Percentiles rank a stretch among this genome's conserved stretches.
Conservation (phyloP, 768 basidiomycete species). For the Boletus subparvulus region DNA sequence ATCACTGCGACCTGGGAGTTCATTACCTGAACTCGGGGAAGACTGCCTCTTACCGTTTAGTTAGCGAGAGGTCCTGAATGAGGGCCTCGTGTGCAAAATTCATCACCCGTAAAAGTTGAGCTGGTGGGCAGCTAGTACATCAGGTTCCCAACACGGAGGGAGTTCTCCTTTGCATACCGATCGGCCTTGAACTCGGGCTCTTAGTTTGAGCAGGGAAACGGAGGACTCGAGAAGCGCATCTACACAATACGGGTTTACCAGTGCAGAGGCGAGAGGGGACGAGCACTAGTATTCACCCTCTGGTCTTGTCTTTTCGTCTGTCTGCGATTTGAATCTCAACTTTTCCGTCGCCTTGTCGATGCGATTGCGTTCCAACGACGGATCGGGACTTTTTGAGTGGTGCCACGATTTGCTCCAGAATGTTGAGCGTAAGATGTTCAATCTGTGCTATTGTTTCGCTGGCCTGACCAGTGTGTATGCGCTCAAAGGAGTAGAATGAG, state of each 20-base stretch:
- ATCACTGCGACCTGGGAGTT: slow-evolving; percentile 51
- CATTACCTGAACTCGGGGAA: slow-evolving; percentile 7
- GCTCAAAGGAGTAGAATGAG: neutral
- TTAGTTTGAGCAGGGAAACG: slow-evolving; percentile 39
- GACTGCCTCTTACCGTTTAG: slow-evolving; percentile 55
- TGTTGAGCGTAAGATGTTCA: slow-evolving; percentile 30
- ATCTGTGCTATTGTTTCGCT: slow-evolving; percentile 30
- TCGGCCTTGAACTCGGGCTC: slow-evolving; percentile 38
- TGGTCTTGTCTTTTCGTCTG: slow-evolving; percentile 32
- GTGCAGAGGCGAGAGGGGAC: slow-evolving; percentile 2
- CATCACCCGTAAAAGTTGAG: slow-evolving; percentile 65
- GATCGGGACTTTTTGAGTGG: slow-evolving; percentile 10
- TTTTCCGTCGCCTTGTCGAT: slow-evolving; percentile 16
- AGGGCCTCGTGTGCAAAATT: slow-evolving; percentile 72
- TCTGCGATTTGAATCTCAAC: slow-evolving; percentile 38
- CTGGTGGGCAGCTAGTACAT: slow-evolving; percentile 36
- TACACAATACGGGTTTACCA: neutral
- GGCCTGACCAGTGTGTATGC: slow-evolving; percentile 2
- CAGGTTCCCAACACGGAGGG: neutral
- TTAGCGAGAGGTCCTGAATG: slow-evolving; percentile 49
- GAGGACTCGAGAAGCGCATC: slow-evolving; percentile 25
- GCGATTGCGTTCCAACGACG: neutral
- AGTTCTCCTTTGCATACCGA: slow-evolving; percentile 35
- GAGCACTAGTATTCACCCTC: slow-evolving; percentile 26
- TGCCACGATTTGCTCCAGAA: slow-evolving; percentile 33